Conservation (phyloP, 2,329 filamentous ascomycete genomes). For the Fusarium decemcellulare region DNA sequence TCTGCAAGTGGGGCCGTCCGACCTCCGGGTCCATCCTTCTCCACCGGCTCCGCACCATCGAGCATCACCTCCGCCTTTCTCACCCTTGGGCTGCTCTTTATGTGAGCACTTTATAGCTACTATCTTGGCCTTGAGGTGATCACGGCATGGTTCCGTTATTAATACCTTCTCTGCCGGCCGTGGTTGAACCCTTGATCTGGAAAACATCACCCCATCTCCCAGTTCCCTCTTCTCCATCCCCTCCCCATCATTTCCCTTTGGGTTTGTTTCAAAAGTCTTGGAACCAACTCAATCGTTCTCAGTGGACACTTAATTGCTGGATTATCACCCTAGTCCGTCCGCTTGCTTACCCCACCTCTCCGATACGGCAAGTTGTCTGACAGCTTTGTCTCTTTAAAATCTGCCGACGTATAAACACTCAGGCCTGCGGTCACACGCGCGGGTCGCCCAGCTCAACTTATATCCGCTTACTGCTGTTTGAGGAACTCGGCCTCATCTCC, state of each 20-base stretch:
- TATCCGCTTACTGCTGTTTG: neutral
- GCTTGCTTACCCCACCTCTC: constrained; percentile 18
- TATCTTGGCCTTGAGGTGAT: neutral
- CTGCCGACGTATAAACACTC: constrained; percentile 13
- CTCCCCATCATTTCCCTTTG: neutral
- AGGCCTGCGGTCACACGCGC: neutral
- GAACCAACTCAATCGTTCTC: constrained; percentile 45
- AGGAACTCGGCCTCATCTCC: neutral
- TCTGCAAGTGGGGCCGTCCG: constrained; percentile 28
- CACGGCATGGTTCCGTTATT: constrained; percentile 20
- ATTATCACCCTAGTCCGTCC: constrained; percentile 19
- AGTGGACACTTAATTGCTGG: constrained; percentile 26
- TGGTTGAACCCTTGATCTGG: constrained; percentile 9
- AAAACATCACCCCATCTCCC: neutral
- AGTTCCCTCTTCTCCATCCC: constrained; percentile 25
- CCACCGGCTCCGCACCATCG: constrained; percentile 24
- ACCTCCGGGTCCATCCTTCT: constrained; percentile 13
- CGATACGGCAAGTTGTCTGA: constrained; percentile 3
- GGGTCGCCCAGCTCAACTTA: neutral
- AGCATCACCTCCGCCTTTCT: neutral
- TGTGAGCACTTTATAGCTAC: neutral
- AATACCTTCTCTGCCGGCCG: constrained; percentile 21
- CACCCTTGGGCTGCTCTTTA: neutral
- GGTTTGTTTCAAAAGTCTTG: constrained; percentile 17
- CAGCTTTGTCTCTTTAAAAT: neutral